Evolutionary conservation across 2,329 filamentous ascomycete genomes (phyloP).

Genomic region (Diaporthe aspalathi): DNA sequence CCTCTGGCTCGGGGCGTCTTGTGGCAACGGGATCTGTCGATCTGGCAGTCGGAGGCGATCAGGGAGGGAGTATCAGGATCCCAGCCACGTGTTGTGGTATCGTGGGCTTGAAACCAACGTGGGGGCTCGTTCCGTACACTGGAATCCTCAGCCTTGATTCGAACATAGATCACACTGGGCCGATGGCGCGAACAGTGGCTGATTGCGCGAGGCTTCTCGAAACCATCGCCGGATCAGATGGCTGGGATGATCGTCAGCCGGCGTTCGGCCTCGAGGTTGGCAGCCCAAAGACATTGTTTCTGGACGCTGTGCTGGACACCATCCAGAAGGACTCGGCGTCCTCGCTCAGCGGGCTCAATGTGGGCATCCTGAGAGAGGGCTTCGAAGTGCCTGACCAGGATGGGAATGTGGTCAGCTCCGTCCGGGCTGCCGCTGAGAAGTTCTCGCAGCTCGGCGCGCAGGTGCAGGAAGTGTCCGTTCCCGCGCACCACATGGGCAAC

Average conservation of each 20-base stretch:
- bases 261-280: conserved; percentile 33
- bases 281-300: conserved; percentile 33
- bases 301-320: conserved; percentile 28
- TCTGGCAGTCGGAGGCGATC: conserved; percentile 42
- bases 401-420: conserved; percentile 52
- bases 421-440: conserved; percentile 50
- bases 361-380: conserved; percentile 59
- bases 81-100: conserved; percentile 48
- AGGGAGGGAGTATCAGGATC: conserved; percentile 49
- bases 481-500: conserved; percentile 59
- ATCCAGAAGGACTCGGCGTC: conserved; percentile 12
- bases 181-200: conserved; percentile 53
- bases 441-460: conserved; percentile 56
- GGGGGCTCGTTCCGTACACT: conserved; percentile 57
- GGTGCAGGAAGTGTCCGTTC: conserved; percentile 58
- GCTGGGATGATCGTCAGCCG: conserved; percentile 50
- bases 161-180: conserved; percentile 58
- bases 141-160: conserved; percentile 53
- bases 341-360: conserved; percentile 45
- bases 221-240: conserved; percentile 58
- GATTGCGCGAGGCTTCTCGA: conserved; percentile 53
- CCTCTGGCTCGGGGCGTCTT: conserved; percentile 48
- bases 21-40: conserved; percentile 43
- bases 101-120: conserved; percentile 54
- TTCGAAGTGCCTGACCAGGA: conserved; percentile 54